Evolutionary conservation across 306 rosid species (phyloP), one percentile per base, ranked within the genome.

Genomic region (Cicer judaicum): DNA sequence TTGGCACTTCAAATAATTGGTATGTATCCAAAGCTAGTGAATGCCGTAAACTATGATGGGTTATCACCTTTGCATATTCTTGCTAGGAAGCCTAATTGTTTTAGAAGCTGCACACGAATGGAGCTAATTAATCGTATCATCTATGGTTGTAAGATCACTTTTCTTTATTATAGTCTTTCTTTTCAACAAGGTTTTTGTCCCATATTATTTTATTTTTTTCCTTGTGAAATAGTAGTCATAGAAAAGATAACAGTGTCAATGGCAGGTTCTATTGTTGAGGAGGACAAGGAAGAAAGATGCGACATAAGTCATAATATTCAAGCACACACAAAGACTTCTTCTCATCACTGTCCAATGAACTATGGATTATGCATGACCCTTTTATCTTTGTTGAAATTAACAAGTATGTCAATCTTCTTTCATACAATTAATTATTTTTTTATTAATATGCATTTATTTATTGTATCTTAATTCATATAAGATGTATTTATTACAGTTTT

Each of bases 31-130:
- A 42, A 72, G 29, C 84, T 85, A 13, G 80, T 70, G 74, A 59
- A 54, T 43, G 57, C 46, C 54, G 69, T 48, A 7, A 85, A 85
- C 59, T 64, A 72, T 44, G 75, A 79, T 1, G 88, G 84, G 0
- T 47, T 66, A 41, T 46, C 84, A 38, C 84, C 88, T 60, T 75
- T 85, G 39, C 88, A 85, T 49, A 29, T 82, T 50, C 88, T 85
- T 47, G 86, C 88, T 43, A 64, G 49, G 57, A 85, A 85, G 69
- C 82, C 86, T 40, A 82, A 69, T 68, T 81, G 84, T 74, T 85
- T 82, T 69, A 47, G 34, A 79, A 85, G 86, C 68, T 46, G 88
- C 73, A 82, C 82, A 0, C n/a, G 80, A 46, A 78, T 85, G 86
- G 84, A 79, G 72, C 47, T 64, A 1, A 50, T 54, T 34, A 72